Evolutionary conservation across 2,329 filamentous ascomycete genomes (phyloP), one percentile per base, ranked within the genome.

Genomic region (Aspergillus ruber): DNA sequence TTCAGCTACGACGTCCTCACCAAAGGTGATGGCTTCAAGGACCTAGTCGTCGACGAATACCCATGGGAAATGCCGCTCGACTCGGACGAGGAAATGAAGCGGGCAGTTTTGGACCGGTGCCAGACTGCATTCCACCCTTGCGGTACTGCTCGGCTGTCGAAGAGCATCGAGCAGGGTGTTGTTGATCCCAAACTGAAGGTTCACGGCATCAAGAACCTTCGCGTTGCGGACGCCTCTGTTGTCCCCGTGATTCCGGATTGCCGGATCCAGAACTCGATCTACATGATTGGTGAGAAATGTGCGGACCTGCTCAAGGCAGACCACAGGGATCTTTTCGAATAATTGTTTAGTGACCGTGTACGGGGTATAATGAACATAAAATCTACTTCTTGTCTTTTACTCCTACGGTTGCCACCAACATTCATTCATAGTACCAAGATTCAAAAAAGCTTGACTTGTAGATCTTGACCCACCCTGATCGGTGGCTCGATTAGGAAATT

Each of bases 1-100:
- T 79, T 70, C 59, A 67, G 68, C 8, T 73, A 63, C 43, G 77
- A 82, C 50, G 64, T 82, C 17, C 54, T 83, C 2, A 76, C 67
- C 39, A 75, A 71, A 10, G 78, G 79, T 3, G 75, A 77, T 1
- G 77, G 73, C 2, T 74, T 82, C 63, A 77, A 60, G 42, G 58
- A 63, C 43, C 35, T 64, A 29, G 45, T 64, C 27, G 54, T 48
- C 3, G 49, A 42, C 15, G 61, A 64, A 72, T 83, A 81, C 56
- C 39, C 39, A 10, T 23, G 39, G 17, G 18, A 20, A 10, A 20
- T 20, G 39, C 18, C 39, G 15, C 13, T 21, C 7, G 17, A 20
- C 15, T 21, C 39, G 13, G 39, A 41, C 17, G 39, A 18, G 20
- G 39, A 41, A 18, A 41, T 41, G 18, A 23, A 41, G 10, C 21